Conservation (phyloP, 2,329 filamentous ascomycete genomes). For the Trichophyton equinum region DNA sequence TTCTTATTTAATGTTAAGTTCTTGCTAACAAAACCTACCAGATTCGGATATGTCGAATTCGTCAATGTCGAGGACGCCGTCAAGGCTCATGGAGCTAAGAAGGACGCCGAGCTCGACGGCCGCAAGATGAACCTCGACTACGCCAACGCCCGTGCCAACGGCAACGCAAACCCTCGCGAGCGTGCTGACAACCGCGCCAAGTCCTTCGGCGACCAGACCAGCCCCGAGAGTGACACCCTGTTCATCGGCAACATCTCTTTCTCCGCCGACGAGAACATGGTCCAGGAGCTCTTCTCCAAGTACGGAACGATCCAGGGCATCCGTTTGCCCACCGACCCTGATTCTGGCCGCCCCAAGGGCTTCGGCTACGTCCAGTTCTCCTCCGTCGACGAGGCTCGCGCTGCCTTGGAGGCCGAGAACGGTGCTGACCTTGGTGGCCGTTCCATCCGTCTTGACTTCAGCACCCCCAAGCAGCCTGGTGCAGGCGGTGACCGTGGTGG, state of each 20-base stretch:
- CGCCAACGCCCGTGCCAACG: constrained; percentile 51
- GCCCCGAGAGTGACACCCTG: constrained; percentile 70
- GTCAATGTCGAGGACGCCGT: constrained; percentile 52
- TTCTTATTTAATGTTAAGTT: background rate
- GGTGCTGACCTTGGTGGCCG: constrained; percentile 62
- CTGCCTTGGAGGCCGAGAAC: constrained; percentile 57
- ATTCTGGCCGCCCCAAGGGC: constrained; percentile 74
- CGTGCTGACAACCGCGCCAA: constrained; percentile 43
- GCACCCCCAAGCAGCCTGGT: constrained; percentile 51
- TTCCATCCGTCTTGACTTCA: constrained; percentile 70
- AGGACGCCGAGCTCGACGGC: constrained; percentile 60
- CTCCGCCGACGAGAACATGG: constrained; percentile 61
- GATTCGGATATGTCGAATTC: constrained; percentile 89
- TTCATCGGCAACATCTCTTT: constrained; percentile 89
- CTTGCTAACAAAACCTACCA: constrained; percentile 16
- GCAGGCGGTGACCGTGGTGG: constrained; percentile 35
- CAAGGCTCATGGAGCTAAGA: constrained; percentile 62
- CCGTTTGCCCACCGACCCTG: constrained; percentile 77
- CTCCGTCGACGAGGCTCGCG: constrained; percentile 70
- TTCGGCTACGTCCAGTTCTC: constrained; percentile 83
- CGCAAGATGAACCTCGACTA: constrained; percentile 69
- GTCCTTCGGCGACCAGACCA: constrained; percentile 62
- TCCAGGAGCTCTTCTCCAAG: constrained; percentile 62
- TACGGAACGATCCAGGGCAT: constrained; percentile 62
- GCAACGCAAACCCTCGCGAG: constrained; percentile 46